phyloP scores from a whole-genome alignment of 495 filamentous ascomycete genomes.

The Hyaloscypha finlandica region DNA sequence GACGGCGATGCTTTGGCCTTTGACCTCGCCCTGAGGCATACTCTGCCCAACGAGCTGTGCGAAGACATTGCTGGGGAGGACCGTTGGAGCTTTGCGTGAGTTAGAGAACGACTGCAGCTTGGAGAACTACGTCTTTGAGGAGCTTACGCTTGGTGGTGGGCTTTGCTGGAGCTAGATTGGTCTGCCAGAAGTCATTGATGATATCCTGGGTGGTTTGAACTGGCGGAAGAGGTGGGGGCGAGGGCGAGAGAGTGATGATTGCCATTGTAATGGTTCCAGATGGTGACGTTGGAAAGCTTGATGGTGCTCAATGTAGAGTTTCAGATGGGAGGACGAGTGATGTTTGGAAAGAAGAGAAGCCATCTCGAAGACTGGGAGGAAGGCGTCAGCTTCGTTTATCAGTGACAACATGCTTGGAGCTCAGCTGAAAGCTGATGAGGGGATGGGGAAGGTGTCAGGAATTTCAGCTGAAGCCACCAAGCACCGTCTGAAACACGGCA shows the following conservation, averaged over 20 bases:
- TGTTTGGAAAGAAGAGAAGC: background rate
- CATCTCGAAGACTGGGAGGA: background rate
- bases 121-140: background rate
- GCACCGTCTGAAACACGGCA: background rate
- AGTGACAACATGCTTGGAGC: background rate
- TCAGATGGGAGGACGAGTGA: background rate
- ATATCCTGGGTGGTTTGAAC: background rate
- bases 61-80: conserved; percentile 74
- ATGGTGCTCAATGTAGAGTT: background rate
- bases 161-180: background rate
- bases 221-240: background rate
- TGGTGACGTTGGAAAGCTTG: background rate
- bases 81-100: conserved; percentile 53
- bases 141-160: conserved; percentile 4
- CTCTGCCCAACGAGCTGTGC: conserved; percentile 56
- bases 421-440: background rate
- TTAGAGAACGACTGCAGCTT: background rate
- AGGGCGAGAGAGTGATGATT: background rate
- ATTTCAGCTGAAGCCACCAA: background rate
- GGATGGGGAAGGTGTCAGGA: background rate
- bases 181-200: conserved; percentile 14
- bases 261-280: background rate
- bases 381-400: background rate
- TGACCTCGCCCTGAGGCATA: conserved; percentile 25
- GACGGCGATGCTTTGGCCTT: conserved; percentile 5